These are phyloP conservation scores for Paxillus rubicundulus DNA, from an alignment of 768 basidiomycete genomes.

Conservation along the genomic window DNA sequence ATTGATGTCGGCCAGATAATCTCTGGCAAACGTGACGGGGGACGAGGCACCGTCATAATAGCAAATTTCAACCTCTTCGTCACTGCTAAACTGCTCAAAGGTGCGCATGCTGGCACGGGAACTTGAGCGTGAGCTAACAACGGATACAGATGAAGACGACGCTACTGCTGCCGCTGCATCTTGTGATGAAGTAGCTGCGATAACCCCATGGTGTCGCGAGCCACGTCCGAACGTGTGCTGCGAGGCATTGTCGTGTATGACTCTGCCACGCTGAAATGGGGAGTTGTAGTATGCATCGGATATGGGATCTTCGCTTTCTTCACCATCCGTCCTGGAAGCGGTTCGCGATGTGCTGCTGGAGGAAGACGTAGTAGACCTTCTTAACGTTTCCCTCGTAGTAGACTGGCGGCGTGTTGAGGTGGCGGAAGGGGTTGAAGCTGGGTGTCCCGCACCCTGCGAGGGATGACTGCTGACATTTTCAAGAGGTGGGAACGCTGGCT, in stretches of 20 bases:
- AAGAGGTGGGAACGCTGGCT: conserved; percentile 8
- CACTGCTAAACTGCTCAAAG: conserved; percentile 43
- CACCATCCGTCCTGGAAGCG: conserved; percentile 26
- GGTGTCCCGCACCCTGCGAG: conserved; percentile 28
- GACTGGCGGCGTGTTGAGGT: conserved; percentile 17
- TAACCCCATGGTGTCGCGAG: conserved; percentile 26
- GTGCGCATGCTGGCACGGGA: conserved; percentile 33
- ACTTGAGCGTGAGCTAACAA: conserved; percentile 37
- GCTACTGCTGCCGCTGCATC: conserved; percentile 31
- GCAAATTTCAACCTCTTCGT: conserved; percentile 46
- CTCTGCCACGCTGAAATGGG: conserved; percentile 17
- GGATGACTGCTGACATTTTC: conserved; percentile 33
- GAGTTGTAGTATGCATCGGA: conserved; percentile 16
- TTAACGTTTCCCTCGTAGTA: conserved; percentile 4
- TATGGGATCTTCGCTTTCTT: conserved; percentile 37
- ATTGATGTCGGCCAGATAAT: conserved; percentile 35
- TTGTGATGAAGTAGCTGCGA: conserved; percentile 16
- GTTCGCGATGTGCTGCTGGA: conserved; percentile 6
- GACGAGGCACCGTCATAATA: conserved; percentile 38
- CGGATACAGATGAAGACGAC: conserved; percentile 43
- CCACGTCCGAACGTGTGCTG: conserved; percentile 50
- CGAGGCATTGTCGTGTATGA: conserved; percentile 43
- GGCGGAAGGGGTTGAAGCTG: conserved; percentile 17
- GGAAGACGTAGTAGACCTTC: not conserved
- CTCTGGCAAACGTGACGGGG: conserved; percentile 40